Base-by-base conservation (phyloP, 768 basidiomycete species). In the Mycena sanguinolenta region DNA sequence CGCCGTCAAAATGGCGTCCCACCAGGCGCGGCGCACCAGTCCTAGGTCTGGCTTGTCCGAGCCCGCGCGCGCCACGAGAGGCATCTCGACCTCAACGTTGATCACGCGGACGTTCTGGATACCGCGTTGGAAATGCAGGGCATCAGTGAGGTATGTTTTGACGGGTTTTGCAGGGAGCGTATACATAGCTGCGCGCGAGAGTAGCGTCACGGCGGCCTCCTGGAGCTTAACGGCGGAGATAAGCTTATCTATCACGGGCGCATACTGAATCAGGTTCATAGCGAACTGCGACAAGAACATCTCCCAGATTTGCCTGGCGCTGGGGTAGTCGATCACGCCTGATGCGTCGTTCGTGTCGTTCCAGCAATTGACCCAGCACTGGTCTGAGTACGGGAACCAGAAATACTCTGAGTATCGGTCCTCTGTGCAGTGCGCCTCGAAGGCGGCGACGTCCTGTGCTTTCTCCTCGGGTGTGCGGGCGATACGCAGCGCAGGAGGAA, bases 311-410 rank as follows among this genome's bases (percentile, higher is more conserved):
- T 55, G 21, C 67, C 8, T 53, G 67, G 52, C 23, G 44, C 61
- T 70, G 32, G 62, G 28, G 27, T 61, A 63, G 0, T 68, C 46
- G 46, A 63, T 38, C 13, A 58, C 60, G 19, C 54, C 30, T 39
- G 66, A 65, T 67, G 58, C 21, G 2, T 13, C 27, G 62, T 21
- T n/a, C 27, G 36, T 30, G 62, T 60, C 57, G 44, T 72, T 71
- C 78, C 78, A 79, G 3, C 73, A 74, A 55, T 79, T 78, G 17
- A 78, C 73, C 78, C 78, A 79, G 25, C 55, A 71, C 39, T 74
- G 58, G 27, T 65, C 53, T 70, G 77, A 74, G 54, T 75, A 78
- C 44, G 78, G 75, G 72, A 79, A 79, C 78, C 78, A 78, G 54
- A 79, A 79, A 74, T 74, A 79, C 66, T 79, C 78, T 38, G 75